phyloP scores from a whole-genome alignment of 148 eudicot species.

The Camellia lanceoleosa region DNA sequence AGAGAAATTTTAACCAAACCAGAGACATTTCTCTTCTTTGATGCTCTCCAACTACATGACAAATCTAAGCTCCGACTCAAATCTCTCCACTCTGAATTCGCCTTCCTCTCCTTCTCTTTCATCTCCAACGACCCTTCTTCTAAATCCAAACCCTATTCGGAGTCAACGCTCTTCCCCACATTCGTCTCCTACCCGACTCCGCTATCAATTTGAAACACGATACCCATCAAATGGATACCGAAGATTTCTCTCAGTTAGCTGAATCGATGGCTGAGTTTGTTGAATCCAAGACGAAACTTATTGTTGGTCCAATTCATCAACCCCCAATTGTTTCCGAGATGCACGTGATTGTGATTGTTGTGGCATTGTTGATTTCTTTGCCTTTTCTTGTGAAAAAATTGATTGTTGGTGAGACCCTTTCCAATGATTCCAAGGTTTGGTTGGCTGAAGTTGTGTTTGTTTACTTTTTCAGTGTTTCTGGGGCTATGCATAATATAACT shows the following conservation, averaged over 20 bases:
- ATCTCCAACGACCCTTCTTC: slow-evolving; percentile 28
- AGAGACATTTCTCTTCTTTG: slow-evolving; percentile 56
- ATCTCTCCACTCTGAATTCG: slow-evolving; percentile 60
- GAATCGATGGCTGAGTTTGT: slow-evolving; percentile 67
- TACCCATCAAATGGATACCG: slow-evolving; percentile 52
- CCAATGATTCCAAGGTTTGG: slow-evolving; percentile 65
- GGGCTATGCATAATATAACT: slow-evolving; percentile 83
- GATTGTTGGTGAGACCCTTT: slow-evolving; percentile 52
- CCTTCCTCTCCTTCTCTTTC: slow-evolving; percentile 52
- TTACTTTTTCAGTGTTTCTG: slow-evolving; percentile 92
- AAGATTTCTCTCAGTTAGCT: slow-evolving; percentile 48
- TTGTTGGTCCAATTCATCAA: slow-evolving; percentile 47
- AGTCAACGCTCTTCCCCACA: slow-evolving; percentile 65
- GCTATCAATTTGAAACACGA: slow-evolving; percentile 24
- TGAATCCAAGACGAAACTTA: slow-evolving; percentile 43
- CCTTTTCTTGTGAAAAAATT: slow-evolving; percentile 57
- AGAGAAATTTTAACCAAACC: too few species aligned
- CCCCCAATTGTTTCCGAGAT: slow-evolving; percentile 60
- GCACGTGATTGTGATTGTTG: slow-evolving; percentile 33
- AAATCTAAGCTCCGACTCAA: slow-evolving; percentile 75
- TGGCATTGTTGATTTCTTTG: slow-evolving; percentile 30
- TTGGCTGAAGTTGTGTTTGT: slow-evolving; percentile 59
- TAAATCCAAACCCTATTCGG: slow-evolving; percentile 29
- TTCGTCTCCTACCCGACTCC: slow-evolving; percentile 47
- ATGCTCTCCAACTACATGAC: slow-evolving; percentile 67